These are phyloP conservation scores for Parasitella parasitica DNA, from an alignment of 371 early-diverging fungal species.

Conservation along the genomic window DNA sequence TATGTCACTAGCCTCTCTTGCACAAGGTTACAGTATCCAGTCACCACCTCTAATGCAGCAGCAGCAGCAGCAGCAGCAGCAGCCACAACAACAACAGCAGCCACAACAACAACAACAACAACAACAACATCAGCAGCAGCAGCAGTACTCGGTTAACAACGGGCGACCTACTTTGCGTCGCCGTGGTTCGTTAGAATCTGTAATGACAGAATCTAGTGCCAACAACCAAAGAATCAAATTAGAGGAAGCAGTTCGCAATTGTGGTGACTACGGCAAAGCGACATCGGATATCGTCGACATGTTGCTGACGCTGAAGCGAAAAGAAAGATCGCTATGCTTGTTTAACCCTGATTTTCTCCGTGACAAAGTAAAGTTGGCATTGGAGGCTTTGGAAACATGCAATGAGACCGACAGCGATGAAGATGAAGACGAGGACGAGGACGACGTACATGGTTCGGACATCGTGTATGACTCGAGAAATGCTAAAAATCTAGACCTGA, in stretches of 20 bases:
- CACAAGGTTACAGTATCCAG: conserved; percentile 41
- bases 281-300: conserved; percentile 50
- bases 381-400: conserved; percentile 43
- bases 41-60: conserved; percentile 12
- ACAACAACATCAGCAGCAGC: conserved; percentile 1
- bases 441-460: neutral
- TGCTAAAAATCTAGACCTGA: neutral
- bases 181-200: conserved; percentile 45
- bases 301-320: conserved; percentile 45
- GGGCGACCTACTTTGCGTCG: conserved; percentile 39
- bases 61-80: no score
- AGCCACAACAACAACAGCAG: no score
- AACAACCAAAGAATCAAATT: conserved; percentile 42
- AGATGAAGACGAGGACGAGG: conserved; percentile 6
- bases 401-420: conserved; percentile 26
- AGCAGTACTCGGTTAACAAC: conserved; percentile 7
- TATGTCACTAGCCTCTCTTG: conserved; percentile 37
- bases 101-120: conserved; percentile 8
- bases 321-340: conserved; percentile 45
- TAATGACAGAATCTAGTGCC: conserved; percentile 48
- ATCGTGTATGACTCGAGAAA: conserved; percentile 11
- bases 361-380: conserved; percentile 44
- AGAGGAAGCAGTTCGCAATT: conserved; percentile 36
- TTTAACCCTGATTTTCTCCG: conserved; percentile 47
- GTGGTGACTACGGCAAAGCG: conserved; percentile 38